Evolutionary conservation across 1,284 basidiomycete species (phyloP).

Genomic region (Ceratobasidium theobromae): DNA sequence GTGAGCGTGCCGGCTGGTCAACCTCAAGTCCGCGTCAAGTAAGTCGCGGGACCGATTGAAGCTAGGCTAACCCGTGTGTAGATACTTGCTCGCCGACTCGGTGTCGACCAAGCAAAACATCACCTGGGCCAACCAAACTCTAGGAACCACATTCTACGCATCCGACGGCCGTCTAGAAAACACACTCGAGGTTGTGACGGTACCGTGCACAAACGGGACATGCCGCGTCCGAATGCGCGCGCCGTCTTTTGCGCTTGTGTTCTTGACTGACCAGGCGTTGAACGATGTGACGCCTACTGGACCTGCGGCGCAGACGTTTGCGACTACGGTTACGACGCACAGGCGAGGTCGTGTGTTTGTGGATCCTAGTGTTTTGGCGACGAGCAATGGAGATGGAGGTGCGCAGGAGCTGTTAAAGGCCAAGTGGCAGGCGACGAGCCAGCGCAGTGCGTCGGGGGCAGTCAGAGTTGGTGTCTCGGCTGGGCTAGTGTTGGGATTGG

Average conservation of each 20-base stretch:
- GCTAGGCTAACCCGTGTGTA: too few species aligned
- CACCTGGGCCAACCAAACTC: conserved; percentile 41
- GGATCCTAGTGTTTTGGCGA: conserved; percentile 41
- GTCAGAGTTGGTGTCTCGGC: background rate
- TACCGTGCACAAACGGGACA: conserved; percentile 41
- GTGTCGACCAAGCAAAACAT: conserved; percentile 49
- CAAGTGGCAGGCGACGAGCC: conserved; percentile 29
- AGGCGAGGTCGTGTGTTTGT: conserved; percentile 33
- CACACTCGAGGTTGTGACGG: conserved; percentile 39
- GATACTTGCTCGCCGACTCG: conserved; percentile 37
- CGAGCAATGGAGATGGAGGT: conserved; percentile 43
- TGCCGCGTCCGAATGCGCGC: conserved; percentile 46
- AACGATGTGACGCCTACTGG: conserved; percentile 12
- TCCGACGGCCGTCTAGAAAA: conserved; percentile 45
- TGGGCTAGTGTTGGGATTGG: background rate
- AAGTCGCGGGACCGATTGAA: background rate
- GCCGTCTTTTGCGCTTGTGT: conserved; percentile 48
- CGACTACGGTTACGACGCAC: conserved; percentile 36
- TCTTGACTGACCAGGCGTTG: conserved; percentile 43
- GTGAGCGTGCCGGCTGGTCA: conserved; percentile 42
- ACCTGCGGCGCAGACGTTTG: background rate
- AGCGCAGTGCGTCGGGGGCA: conserved; percentile 6
- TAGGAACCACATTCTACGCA: conserved; percentile 16
- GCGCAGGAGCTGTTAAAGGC: conserved; percentile 17
- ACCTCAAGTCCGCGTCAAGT: conserved; percentile 38